Percentiles rank a stretch among this genome's conserved stretches.
Evolutionary conservation across 441 rosid species (phyloP).

Genomic region (Erysimum cheiri): DNA sequence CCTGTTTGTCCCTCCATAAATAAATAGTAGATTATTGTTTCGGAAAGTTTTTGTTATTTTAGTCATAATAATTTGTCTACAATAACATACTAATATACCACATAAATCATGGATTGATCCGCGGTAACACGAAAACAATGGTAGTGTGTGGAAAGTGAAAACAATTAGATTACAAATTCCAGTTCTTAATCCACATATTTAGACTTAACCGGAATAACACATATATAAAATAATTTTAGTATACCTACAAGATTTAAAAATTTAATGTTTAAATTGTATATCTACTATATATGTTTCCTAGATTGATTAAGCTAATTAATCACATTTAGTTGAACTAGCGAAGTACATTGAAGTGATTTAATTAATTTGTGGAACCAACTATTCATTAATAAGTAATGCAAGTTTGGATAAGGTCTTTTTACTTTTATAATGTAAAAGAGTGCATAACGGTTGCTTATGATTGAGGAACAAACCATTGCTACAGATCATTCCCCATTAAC

Average conservation of each 20-base stretch:
- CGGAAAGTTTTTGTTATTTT: slow-evolving; percentile 19
- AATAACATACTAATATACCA: slow-evolving; percentile 1
- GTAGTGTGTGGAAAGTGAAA: slow-evolving; percentile 1
- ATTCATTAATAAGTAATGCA: slow-evolving; percentile 4
- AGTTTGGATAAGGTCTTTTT: slow-evolving; percentile 38
- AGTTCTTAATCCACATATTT: background rate
- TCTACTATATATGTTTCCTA: background rate
- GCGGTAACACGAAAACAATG: background rate
- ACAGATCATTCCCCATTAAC: slow-evolving; percentile 45
- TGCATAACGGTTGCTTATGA: slow-evolving; percentile 41
- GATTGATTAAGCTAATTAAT: slow-evolving; percentile 5
- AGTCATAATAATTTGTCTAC: background rate
- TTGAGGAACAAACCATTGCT: slow-evolving; percentile 39
- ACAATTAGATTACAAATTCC: background rate
- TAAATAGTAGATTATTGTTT: slow-evolving; percentile 13
- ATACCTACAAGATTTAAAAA: background rate
- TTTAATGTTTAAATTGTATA: background rate
- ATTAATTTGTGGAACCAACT: slow-evolving; percentile 2
- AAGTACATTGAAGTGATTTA: slow-evolving; percentile 22
- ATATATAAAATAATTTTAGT: background rate
- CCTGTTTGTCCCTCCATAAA: slow-evolving; percentile 27
- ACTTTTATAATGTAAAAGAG: slow-evolving; percentile 21
- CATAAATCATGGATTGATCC: background rate
- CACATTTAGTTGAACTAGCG: slow-evolving; percentile 20
- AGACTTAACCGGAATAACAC: background rate